phyloP scores from a whole-genome alignment of 208 protist genomes.

The Leishmania mexicana region DNA sequence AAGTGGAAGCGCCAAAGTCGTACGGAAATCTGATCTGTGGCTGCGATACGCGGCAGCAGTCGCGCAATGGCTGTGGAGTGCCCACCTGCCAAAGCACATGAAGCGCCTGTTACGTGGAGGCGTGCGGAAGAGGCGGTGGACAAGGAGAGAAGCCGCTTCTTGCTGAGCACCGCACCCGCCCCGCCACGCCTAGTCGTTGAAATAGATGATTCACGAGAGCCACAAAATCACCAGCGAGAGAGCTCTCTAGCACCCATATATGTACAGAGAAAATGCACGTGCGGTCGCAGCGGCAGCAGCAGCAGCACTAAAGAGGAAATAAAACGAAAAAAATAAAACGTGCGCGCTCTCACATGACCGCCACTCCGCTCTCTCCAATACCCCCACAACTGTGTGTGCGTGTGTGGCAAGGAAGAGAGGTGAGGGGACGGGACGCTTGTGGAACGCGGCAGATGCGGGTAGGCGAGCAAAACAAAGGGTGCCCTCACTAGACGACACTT shows the following conservation, averaged over 20 bases:
- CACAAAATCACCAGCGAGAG: background rate
- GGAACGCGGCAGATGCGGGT: no score
- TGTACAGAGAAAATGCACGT: no score
- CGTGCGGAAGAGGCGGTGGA: background rate
- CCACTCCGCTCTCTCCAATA: background rate
- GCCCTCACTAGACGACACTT: no score
- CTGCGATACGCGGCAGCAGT: background rate
- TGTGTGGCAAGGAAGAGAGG: background rate
- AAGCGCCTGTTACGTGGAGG: background rate
- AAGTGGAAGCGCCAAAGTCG: background rate
- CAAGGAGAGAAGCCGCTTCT: background rate
- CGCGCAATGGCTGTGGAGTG: background rate
- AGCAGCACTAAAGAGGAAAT: background rate
- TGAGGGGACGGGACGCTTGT: background rate
- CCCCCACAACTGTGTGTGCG: no score
- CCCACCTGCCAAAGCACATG: background rate
- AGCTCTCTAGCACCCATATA: background rate
- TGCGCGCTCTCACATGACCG: background rate
- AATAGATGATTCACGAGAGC: background rate
- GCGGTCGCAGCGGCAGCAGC: background rate
- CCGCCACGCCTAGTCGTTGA: background rate
- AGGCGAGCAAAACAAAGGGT: no score
- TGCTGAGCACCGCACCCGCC: background rate
- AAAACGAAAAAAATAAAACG: no score
- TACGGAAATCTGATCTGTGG: background rate